Percentiles rank a stretch among this genome's conserved stretches.
Evolutionary conservation across 2,329 filamentous ascomycete genomes (phyloP).

Genomic region (Sordariomycetes sp.): DNA sequence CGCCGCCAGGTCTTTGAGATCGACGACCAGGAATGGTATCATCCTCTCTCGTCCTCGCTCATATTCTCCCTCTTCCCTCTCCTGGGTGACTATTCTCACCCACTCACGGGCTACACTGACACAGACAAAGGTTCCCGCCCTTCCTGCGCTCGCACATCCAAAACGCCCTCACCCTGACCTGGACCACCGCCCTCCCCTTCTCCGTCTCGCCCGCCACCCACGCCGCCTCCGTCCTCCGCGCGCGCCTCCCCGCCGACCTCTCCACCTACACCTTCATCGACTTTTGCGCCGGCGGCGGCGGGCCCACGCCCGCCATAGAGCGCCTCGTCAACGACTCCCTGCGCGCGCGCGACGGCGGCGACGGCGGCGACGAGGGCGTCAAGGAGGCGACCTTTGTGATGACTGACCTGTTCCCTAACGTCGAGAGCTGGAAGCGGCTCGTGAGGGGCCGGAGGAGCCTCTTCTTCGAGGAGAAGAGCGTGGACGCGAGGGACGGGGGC

Average conservation of each 20-base stretch:
- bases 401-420: conserved; percentile 56
- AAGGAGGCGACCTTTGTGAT: conserved; percentile 39
- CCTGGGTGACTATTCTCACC: not conserved
- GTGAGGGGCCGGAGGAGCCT: conserved; percentile 41
- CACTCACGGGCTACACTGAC: not conserved
- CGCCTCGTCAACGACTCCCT: conserved; percentile 36
- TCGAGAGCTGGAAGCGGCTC: conserved; percentile 46
- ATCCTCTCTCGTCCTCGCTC: not conserved
- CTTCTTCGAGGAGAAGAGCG: conserved; percentile 45
- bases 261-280: conserved; percentile 56
- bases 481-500: conserved; percentile 53
- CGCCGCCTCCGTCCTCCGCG: conserved; percentile 45
- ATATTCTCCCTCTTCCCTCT: not conserved
- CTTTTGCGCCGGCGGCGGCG: conserved; percentile 66
- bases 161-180: conserved; percentile 51
- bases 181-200: conserved; percentile 48
- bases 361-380: conserved; percentile 12
- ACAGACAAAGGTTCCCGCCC: conserved; percentile 48
- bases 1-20: conserved; percentile 58
- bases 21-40: conserved; percentile 54
- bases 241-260: conserved; percentile 32
- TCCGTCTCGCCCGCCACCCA: conserved; percentile 48
- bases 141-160: conserved; percentile 56
- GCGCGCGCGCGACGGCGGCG: not conserved
- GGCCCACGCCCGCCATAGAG: conserved; percentile 57